phyloP scores from a whole-genome alignment of 2,329 filamentous ascomycete genomes.

The Ophiostoma angusticollis region DNA sequence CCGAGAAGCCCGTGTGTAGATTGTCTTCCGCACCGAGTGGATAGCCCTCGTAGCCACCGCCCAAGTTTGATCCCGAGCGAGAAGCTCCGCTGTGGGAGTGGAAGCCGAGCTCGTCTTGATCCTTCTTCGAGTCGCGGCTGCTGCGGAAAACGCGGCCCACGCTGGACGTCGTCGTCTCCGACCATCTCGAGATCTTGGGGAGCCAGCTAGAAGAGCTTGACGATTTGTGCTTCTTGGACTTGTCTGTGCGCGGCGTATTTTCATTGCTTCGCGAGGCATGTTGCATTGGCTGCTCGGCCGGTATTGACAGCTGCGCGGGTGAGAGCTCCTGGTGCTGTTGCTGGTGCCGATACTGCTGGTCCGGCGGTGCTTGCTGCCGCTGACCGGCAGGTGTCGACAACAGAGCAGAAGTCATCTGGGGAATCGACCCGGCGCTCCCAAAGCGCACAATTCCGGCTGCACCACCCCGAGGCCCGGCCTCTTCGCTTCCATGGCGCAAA shows the following conservation, averaged over 20 bases:
- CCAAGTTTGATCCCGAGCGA: constrained; percentile 64
- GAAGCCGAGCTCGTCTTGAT: constrained; percentile 33
- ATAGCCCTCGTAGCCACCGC: constrained; percentile 53
- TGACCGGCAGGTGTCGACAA: constrained; percentile 32
- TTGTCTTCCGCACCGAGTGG: constrained; percentile 48
- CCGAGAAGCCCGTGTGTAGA: constrained; percentile 43
- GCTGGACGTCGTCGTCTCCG: constrained; percentile 86
- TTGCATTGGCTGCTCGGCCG: constrained; percentile 3
- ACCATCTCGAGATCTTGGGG: constrained; percentile 94
- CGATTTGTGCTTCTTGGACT: constrained; percentile 79
- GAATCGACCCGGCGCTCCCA: constrained; percentile 4
- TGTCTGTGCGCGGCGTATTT: constrained; percentile 64
- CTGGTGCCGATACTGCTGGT: constrained; percentile 3
- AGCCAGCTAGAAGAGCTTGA: constrained; percentile 66
- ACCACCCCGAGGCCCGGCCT: constrained; percentile 38
- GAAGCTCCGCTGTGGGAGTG: constrained; percentile 35
- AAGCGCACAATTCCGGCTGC: constrained; percentile 32
- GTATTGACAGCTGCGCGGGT: too few species aligned
- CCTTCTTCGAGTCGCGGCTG: constrained; percentile 51
- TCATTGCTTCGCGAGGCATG: constrained; percentile 48
- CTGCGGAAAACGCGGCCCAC: constrained; percentile 65
- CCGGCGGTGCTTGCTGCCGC: neutral
- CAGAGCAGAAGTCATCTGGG: constrained; percentile 9
- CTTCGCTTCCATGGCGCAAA: constrained; percentile 33
- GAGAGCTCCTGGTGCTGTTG: constrained; percentile 2